Percentiles rank a stretch among this genome's conserved stretches.
Evolutionary conservation across 805 yeast species (phyloP).

Genomic region (Metschnikowia baotianmanensis): DNA sequence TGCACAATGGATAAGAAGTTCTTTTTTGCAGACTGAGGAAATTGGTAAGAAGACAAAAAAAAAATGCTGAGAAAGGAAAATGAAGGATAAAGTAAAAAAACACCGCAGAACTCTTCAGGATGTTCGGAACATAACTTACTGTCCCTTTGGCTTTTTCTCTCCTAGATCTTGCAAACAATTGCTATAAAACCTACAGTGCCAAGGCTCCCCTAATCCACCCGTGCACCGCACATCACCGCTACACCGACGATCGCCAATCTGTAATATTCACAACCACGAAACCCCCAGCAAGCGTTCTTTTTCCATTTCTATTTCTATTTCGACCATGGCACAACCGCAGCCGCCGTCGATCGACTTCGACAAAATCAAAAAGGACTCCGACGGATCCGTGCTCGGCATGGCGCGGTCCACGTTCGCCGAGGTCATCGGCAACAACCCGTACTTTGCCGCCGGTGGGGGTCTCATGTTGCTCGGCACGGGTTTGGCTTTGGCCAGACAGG

Average conservation of each 20-base stretch:
- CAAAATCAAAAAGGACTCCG: slow-evolving; percentile 34
- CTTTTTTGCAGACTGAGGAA: no score
- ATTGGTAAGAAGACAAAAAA: no score
- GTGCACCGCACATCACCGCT: not conserved
- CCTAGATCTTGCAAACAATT: no score
- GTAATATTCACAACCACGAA: not conserved
- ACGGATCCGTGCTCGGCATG: slow-evolving; percentile 38
- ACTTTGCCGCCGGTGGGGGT: slow-evolving; percentile 98
- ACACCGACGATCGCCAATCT: not conserved
- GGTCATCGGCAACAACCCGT: slow-evolving; percentile 74
- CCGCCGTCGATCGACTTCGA: slow-evolving; percentile 31
- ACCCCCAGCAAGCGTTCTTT: not conserved
- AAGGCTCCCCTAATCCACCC: not conserved
- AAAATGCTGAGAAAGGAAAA: no score
- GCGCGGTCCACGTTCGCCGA: slow-evolving; percentile 44
- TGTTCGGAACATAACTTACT: no score
- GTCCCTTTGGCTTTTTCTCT: no score
- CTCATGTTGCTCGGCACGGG: slow-evolving; percentile 93
- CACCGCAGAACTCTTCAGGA: no score
- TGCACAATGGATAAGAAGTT: no score
- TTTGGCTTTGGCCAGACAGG: slow-evolving; percentile 72
- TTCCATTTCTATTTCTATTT: no score
- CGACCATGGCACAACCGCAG: slow-evolving; percentile 9
- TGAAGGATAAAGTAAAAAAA: no score
- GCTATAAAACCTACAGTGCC: no score